Percentiles rank a stretch among this genome's conserved stretches.
Evolutionary conservation across 2,329 filamentous ascomycete genomes (phyloP).

Genomic region (Cryoendolithus antarcticus): DNA sequence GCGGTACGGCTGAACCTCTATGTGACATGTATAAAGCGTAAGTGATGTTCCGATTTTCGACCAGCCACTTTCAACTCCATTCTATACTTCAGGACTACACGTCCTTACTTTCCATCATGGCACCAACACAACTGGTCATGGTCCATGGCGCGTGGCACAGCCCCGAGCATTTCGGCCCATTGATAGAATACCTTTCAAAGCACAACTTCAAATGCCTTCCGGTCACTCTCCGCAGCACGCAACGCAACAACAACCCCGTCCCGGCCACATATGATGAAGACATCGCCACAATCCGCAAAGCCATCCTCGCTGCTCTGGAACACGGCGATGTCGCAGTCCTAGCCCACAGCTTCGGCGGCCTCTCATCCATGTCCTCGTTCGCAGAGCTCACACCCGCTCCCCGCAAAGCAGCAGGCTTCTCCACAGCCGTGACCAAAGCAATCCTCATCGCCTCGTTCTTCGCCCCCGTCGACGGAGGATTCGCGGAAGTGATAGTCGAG

Average conservation of each 20-base stretch:
- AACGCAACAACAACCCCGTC: slow-evolving; percentile 4
- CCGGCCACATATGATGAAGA: slow-evolving; percentile 2
- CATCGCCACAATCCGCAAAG: slow-evolving; percentile 3
- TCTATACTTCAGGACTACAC: too few species aligned
- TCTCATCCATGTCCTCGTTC: background rate
- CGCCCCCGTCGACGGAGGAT: too few species aligned
- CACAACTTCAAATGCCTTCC: slow-evolving; percentile 9
- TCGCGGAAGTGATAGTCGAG: too few species aligned
- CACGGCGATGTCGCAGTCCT: slow-evolving; percentile 9
- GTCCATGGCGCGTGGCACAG: slow-evolving; percentile 18
- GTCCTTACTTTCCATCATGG: too few species aligned
- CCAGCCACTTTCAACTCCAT: too few species aligned
- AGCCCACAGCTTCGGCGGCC: slow-evolving; percentile 10
- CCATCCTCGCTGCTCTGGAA: slow-evolving; percentile 1
- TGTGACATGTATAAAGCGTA: too few species aligned
- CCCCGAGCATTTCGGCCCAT: slow-evolving; percentile 8
- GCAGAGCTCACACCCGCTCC: background rate
- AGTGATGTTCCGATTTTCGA: too few species aligned
- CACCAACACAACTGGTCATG: slow-evolving; percentile 8
- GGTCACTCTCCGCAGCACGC: slow-evolving; percentile 10
- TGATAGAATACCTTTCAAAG: slow-evolving; percentile 5
- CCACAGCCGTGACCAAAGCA: background rate
- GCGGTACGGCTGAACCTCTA: too few species aligned
- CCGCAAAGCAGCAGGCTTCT: slow-evolving; percentile 1
- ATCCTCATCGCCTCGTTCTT: too few species aligned